phyloP scores from a whole-genome alignment of 2,329 filamentous ascomycete species.

The Xylariaceae sp. region DNA sequence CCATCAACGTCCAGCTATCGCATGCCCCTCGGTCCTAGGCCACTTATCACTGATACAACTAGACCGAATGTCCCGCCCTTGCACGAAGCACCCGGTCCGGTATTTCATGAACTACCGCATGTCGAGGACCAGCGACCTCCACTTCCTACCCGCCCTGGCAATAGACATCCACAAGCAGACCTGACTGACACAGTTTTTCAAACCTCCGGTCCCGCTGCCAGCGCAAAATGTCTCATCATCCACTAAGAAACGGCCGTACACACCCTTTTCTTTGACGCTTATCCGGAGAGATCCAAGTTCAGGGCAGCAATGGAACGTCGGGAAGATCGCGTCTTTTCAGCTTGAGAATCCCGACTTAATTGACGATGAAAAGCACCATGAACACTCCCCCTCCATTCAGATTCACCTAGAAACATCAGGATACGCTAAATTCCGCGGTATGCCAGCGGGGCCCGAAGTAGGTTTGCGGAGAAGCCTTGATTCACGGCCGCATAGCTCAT shows the following conservation, averaged over 20 bases:
- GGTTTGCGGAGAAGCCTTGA: slow-evolving; percentile 37
- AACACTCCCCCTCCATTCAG: slow-evolving; percentile 53
- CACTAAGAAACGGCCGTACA: slow-evolving; percentile 44
- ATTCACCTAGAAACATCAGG: slow-evolving; percentile 62
- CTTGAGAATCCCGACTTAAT: slow-evolving; percentile 48
- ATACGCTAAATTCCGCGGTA: slow-evolving; percentile 63
- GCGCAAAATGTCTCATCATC: slow-evolving; percentile 47
- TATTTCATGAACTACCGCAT: slow-evolving; percentile 7
- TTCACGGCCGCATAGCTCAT: slow-evolving; percentile 37
- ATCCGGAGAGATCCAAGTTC: slow-evolving; percentile 77
- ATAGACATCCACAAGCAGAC: slow-evolving; percentile 9
- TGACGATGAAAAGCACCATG: slow-evolving; percentile 39
- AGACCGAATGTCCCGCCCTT: slow-evolving; percentile 21
- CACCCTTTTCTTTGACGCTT: slow-evolving; percentile 64
- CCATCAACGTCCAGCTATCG: slow-evolving; percentile 22
- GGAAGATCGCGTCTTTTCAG: slow-evolving; percentile 65
- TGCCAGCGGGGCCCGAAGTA: slow-evolving; percentile 46
- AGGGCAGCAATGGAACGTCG: slow-evolving; percentile 78
- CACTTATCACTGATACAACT: slow-evolving; percentile 14
- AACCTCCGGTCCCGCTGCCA: slow-evolving; percentile 7
- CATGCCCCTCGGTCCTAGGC: slow-evolving; percentile 33
- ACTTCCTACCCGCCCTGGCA: slow-evolving; percentile 28
- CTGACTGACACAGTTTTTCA: neutral
- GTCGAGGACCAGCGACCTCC: slow-evolving; percentile 24
- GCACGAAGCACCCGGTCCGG: slow-evolving; percentile 23